phyloP scores from a whole-genome alignment of 129 eudicot species.

The Sambucus nigra region DNA sequence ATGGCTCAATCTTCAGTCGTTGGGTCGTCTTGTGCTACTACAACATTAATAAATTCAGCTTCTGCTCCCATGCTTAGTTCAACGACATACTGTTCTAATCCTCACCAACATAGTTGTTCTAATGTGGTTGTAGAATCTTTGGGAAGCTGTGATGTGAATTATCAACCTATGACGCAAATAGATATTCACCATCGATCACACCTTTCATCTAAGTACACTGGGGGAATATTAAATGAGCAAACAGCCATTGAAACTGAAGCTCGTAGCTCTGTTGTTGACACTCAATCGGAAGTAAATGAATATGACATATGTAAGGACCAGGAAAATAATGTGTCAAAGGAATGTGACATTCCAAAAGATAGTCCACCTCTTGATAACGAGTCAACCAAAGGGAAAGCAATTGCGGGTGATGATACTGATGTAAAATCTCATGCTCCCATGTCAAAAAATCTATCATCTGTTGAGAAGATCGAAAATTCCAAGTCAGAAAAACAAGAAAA shows the following conservation, averaged over 20 bases:
- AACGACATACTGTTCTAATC: conserved; percentile 43
- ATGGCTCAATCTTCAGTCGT: conserved; percentile 68
- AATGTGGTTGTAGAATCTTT: conserved; percentile 10
- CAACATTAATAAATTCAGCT: conserved; percentile 59
- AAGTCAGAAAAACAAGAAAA: conserved; percentile 52
- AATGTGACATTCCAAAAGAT: conserved; percentile 23
- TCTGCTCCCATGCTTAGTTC: conserved; percentile 71
- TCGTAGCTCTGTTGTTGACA: conserved; percentile 15
- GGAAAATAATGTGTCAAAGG: conserved; percentile 22
- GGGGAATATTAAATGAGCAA: conserved; percentile 25
- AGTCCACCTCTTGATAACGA: conserved; percentile 26
- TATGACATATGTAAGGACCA: conserved; percentile 17
- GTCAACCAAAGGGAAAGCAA: conserved; percentile 29
- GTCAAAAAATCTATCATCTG: conserved; percentile 26
- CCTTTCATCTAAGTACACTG: conserved; percentile 18
- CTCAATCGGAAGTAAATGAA: conserved; percentile 19
- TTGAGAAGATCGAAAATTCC: conserved; percentile 41
- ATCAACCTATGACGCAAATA: conserved; percentile 8
- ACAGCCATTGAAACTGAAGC: conserved; percentile 21
- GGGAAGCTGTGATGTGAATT: conserved; percentile 20
- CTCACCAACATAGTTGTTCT: conserved; percentile 23
- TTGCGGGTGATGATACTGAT: conserved; percentile 25
- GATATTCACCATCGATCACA: conserved; percentile 24
- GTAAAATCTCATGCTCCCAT: conserved; percentile 37
- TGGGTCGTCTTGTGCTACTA: conserved; percentile 69